Base-by-base conservation (phyloP, 257 asterid species). In the Mentha longifolia region DNA sequence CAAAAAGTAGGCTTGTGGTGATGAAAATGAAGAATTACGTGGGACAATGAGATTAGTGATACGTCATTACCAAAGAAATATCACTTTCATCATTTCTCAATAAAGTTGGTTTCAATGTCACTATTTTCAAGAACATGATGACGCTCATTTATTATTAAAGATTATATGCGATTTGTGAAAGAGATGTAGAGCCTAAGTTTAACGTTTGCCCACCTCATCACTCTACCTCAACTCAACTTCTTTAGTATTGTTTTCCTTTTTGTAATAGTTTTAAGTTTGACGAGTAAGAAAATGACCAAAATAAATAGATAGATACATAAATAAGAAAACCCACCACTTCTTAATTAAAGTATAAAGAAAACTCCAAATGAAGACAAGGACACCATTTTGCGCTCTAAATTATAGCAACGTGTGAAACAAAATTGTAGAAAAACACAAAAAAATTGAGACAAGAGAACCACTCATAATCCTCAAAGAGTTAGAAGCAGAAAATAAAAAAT, bases 61-160 rank as follows among this genome's bases (percentile, higher is more conserved):
- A 78, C 68, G 75, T 72, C 72, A 54, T 20, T 35, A n/a, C 15
- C 46, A 57, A 54, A 55, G 75, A 62, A 62, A 42, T 67, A 75
- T 51, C 33, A 69, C 37, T 11, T 42, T 55, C 39, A 55, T 55
- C 7, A 55, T 57, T 28, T 30, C 63, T 57, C 13, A 39, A 52
- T 17, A 58, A 65, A 54, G 28, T 30, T 57, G 41, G 28, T 65
- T 68, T 51, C 28, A 31, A 39, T 30, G 54, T 76, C 33, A 62
- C 60, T 0, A 13, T 51, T 7, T 10, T 68, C 52, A 60, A 57
- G 59, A 75, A 30, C 19, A 7, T 57, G 30, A 57, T 11, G 10
- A 56, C 41, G 41, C n/a, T 31, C 61, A 56, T 43, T 65, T 25
- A 73, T 64, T 73, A 52, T 37, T 54, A 25, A 25, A 5, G 28